Base-by-base conservation (phyloP, 306 rosid genomes). In the Sicyos baderoa region DNA sequence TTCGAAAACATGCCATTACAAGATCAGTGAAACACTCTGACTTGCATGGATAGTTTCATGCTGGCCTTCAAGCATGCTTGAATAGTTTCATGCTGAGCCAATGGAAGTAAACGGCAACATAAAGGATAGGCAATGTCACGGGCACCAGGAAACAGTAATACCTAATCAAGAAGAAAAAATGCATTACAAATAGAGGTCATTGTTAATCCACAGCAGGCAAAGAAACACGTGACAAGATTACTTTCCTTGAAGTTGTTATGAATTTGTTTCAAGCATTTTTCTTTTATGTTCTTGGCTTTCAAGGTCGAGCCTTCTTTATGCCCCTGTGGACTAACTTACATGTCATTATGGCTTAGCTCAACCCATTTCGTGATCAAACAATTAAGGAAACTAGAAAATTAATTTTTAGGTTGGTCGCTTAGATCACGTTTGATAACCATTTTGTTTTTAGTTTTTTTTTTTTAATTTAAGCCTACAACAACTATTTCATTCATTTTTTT, bases 11-110 rank as follows among this genome's bases (percentile, higher is more conserved):
- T 44, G 32, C 5, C 18, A 13, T 63, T 19, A 35, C 11, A 11
- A 12, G 52, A 21, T 37, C 17, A 14, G 21, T 19, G 70, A 63
- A 27, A 44, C 53, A 5, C 16, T 19, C 53, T 35, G 21, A 64
- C 52, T 37, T 5, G 70, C n/a, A 19, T 50, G 17, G 23, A 44
- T 6, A 16, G 44, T 59, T 59, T 8, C 15, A 7, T 29, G 65
- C 65, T 12, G 21, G 12, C 35, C n/a, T 44, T 51, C 79, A 91
- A 22, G 97, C 96, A 64, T 92, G 92, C 72, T 91, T 89, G 84
- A 91, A 91, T 81, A 91, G 45, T 76, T 91, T 91, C 96, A 91
- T 87, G 84, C 87, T 79, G 65, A 92, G 95, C 97, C 97, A 87
- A 74, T 86, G 95, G 60, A 86, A 87, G 76, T 89, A 92, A 18